Conservation (phyloP, 768 basidiomycete genomes). For the Kondoa malvinella region DNA sequence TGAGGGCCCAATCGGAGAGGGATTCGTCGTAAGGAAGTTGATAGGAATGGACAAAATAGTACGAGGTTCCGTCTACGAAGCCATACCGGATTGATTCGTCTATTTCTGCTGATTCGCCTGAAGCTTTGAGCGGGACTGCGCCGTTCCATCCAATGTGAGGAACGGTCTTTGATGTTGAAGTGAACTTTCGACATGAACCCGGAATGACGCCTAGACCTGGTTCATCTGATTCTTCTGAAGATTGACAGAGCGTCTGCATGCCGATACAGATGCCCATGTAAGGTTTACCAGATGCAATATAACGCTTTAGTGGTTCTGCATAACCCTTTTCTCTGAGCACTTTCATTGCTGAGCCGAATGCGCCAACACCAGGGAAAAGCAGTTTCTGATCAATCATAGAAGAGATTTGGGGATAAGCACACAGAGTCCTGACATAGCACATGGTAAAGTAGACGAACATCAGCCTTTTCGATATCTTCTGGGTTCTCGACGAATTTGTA, state of each 20-base stretch:
- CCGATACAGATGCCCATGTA: conserved; percentile 92
- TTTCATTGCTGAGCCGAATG: conserved; percentile 71
- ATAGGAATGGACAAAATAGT: conserved; percentile 97
- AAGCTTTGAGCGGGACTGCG: conserved; percentile 22
- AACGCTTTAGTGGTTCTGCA: conserved; percentile 58
- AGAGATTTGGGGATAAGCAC: neutral
- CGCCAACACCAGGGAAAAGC: conserved; percentile 91
- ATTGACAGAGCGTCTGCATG: conserved; percentile 83
- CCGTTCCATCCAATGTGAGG: conserved; percentile 97
- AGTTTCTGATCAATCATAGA: conserved; percentile 48
- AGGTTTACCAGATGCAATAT: conserved; percentile 70
- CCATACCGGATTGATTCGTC: conserved; percentile 37
- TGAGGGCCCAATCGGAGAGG: conserved; percentile 53
- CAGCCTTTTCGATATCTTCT: conserved; percentile 68
- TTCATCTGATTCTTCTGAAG: conserved; percentile 56
- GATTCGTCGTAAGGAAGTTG: conserved; percentile 56
- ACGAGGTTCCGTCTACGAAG: conserved; percentile 43
- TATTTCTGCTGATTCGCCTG: conserved; percentile 24
- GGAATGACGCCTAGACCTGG: conserved; percentile 73
- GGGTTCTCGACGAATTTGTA: conserved; percentile 76
- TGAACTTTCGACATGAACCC: conserved; percentile 62
- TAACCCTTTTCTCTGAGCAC: conserved; percentile 57
- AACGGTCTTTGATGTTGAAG: conserved; percentile 48
- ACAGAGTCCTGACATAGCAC: neutral
- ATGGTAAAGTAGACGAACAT: conserved; percentile 58